phyloP scores from a whole-genome alignment of 2,329 filamentous ascomycete species.

The Colletotrichum lupini region DNA sequence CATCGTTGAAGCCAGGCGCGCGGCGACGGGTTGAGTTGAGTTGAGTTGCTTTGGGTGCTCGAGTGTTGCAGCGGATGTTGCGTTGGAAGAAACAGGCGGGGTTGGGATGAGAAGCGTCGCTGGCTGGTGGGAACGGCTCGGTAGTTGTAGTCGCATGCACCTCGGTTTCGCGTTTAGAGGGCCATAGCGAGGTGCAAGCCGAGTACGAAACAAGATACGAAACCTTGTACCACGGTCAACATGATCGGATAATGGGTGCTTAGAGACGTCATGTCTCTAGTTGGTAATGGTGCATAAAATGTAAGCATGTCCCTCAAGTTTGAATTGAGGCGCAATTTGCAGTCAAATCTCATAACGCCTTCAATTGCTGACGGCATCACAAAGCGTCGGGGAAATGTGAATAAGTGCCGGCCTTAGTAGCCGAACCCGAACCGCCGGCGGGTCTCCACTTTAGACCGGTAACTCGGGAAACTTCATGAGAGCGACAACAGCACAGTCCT shows the following conservation, averaged over 20 bases:
- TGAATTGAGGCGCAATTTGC: neutral
- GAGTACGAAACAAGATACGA: conserved; percentile 32
- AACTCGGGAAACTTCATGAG: neutral
- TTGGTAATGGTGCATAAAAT: neutral
- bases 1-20: conserved; percentile 18
- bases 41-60: conserved; percentile 16
- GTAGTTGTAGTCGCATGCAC: conserved; percentile 31
- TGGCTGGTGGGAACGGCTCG: conserved; percentile 16
- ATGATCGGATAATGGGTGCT: neutral
- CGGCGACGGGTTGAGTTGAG: conserved; percentile 1
- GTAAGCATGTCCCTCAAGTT: neutral
- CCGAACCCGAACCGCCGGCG: neutral
- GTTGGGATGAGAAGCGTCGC: conserved; percentile 13
- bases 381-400: neutral
- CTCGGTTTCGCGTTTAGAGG: conserved; percentile 20
- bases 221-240: neutral
- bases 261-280: neutral
- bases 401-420: neutral
- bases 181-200: conserved; percentile 14
- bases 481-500: neutral
- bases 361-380: neutral
- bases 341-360: neutral
- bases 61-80: conserved; percentile 16
- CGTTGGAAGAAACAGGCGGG: conserved; percentile 11
- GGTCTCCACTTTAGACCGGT: neutral